Conservation (phyloP, 306 rosid genomes). For the Hippophae rhamnoides region DNA sequence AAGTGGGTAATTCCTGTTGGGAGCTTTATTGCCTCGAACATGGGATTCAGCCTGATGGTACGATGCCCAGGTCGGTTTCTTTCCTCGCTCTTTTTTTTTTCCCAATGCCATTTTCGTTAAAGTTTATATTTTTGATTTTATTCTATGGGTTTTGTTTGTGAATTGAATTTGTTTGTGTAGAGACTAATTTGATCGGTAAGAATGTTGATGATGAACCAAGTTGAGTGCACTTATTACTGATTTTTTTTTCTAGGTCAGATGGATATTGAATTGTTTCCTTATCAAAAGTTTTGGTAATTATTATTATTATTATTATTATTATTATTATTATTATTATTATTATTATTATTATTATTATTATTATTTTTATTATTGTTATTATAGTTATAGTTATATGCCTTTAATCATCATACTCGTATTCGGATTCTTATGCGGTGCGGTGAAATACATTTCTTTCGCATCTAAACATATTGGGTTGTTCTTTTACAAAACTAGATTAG, state of each 20-base stretch:
- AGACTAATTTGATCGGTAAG: background rate
- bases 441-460: no score
- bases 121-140: background rate
- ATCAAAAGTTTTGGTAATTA: background rate
- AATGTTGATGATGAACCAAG: no score
- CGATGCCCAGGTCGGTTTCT: constrained; percentile 63
- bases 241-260: background rate
- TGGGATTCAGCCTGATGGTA: constrained; percentile 86
- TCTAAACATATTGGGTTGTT: background rate
- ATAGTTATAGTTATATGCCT: no score
- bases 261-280: background rate
- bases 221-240: no score
- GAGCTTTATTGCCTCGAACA: constrained; percentile 99
- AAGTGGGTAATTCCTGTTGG: constrained; percentile 97
- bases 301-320: background rate
- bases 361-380: background rate
- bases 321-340: no score
- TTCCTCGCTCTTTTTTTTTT: background rate
- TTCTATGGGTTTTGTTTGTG: background rate
- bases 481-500: background rate
- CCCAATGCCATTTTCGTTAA: background rate
- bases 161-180: background rate
- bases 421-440: no score
- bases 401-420: no score
- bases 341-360: background rate